Evolutionary conservation across 2,329 filamentous ascomycete species (phyloP), one percentile per base, ranked within the genome.

Genomic region (Lecanicillium sp.): DNA sequence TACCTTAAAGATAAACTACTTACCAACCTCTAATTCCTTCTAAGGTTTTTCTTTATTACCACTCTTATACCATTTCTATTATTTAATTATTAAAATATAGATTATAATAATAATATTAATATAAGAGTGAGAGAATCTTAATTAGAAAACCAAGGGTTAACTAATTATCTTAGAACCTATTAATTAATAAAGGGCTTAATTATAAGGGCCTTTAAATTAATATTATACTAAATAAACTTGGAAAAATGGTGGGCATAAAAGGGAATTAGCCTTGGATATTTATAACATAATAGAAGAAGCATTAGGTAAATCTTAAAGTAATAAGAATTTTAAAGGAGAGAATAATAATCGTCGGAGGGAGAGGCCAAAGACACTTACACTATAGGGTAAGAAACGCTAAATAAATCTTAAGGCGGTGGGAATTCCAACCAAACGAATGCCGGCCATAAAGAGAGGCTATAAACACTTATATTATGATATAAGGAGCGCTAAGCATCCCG

Each of bases 1-100:
- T 29, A 6, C 37, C 46, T 29, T 40, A 17, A 43, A 43, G 29
- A 26, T 17, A 43, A 36, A 26, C 37, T 43, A 17, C 33, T 27
- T 5, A 19, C 10, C 30, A 49, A 21, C 21, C 38, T 36, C 26
- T 37, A 15, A 43, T 48, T 15, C 37, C 32, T 46, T 38, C 20
- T 11, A 30, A 12, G 27, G 27, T 30, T 30, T 30, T 15, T 35
- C 32, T 35, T 15, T 35, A 15, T 15, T 15, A 15, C 32, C 32
- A 15, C 32, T 15, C 32, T 15, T 35, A 15, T 35, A 35, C 17
- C 32, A 35, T 35, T 35, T 35, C 32, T 35, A 35, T 35, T 15
- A 15, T 15, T 35, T 35, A 15, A 15, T 35, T 35, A 35, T 35
- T 35, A 35, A 15, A 35, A 15, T 11, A 35, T 35, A 15, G 32